Percentiles rank a stretch among this genome's conserved stretches.
Evolutionary conservation across 208 protist genomes (phyloP).

Genomic region (Trypanosoma conorhini): DNA sequence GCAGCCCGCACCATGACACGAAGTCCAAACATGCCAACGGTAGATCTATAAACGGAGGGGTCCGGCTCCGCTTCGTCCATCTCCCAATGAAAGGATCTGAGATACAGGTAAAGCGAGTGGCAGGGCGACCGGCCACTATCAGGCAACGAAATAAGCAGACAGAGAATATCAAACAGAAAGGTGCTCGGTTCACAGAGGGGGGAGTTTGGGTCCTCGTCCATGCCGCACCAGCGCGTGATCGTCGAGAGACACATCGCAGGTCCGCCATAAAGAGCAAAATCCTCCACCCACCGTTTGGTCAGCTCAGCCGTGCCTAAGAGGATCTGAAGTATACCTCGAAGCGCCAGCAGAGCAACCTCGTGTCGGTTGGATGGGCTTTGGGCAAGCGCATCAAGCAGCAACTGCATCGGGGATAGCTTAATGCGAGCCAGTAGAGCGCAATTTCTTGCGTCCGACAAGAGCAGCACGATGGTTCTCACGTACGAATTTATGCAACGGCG

Average conservation of each 20-base stretch:
- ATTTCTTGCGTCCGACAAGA: slow-evolving; percentile 27
- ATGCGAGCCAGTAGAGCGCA: slow-evolving; percentile 13
- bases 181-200: slow-evolving; percentile 9
- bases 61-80: not conserved
- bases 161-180: slow-evolving; percentile 34
- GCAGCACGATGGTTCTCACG: slow-evolving; percentile 22
- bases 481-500: slow-evolving; percentile 12
- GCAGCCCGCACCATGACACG: slow-evolving; percentile 12
- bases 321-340: slow-evolving; percentile 28
- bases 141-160: slow-evolving; percentile 26
- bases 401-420: slow-evolving; percentile 21
- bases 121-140: slow-evolving; percentile 9
- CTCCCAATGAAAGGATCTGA: slow-evolving; percentile 21
- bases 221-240: slow-evolving; percentile 15
- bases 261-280: slow-evolving; percentile 23
- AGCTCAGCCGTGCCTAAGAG: slow-evolving; percentile 25
- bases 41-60: slow-evolving; percentile 7
- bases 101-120: slow-evolving; percentile 24
- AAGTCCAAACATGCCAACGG: slow-evolving; percentile 22
- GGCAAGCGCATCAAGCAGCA: slow-evolving; percentile 18
- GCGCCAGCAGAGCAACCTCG: slow-evolving; percentile 10
- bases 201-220: slow-evolving; percentile 6
- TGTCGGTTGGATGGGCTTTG: slow-evolving; percentile 1
- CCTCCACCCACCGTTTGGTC: slow-evolving; percentile 30
- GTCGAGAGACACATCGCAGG: slow-evolving; percentile 21